A percentile compares a stretch with the other conserved stretches of the same genome.
Evolutionary conservation across 1,139 yeast species (phyloP).

Genomic region (Kodamaea alishanica): DNA sequence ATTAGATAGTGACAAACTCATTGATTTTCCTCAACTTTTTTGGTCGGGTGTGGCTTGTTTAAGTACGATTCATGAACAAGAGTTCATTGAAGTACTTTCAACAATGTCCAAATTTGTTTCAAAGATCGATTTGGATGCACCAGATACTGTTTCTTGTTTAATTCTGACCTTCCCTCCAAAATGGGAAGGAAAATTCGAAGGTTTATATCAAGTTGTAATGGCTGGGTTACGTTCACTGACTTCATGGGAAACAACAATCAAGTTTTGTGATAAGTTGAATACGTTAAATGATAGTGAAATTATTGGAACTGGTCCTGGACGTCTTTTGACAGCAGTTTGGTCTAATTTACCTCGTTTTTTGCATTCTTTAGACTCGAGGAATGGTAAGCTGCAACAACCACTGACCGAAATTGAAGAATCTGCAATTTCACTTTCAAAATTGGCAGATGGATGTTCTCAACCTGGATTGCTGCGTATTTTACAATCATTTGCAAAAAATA

Average conservation of each 20-base stretch:
- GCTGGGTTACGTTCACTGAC: slow-evolving; percentile 79
- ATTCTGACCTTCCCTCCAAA: slow-evolving; percentile 87
- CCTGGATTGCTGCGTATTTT: slow-evolving; percentile 68
- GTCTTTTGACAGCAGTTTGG: slow-evolving; percentile 68
- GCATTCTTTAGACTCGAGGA: slow-evolving; percentile 62
- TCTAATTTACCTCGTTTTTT: slow-evolving; percentile 82
- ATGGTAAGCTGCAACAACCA: too few relatives aligned
- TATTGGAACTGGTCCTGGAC: slow-evolving; percentile 66
- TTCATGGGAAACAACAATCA: slow-evolving; percentile 75
- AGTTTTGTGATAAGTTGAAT: slow-evolving; percentile 69
- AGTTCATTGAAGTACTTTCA: slow-evolving; percentile 81
- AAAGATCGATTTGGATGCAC: slow-evolving; percentile 81
- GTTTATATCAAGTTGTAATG: slow-evolving; percentile 73
- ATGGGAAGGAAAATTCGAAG: slow-evolving; percentile 94
- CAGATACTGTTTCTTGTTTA: slow-evolving; percentile 79
- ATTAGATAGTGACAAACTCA: slow-evolving; percentile 69
- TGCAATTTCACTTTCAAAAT: slow-evolving; percentile 52
- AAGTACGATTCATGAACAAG: slow-evolving; percentile 88
- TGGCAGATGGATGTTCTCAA: slow-evolving; percentile 60
- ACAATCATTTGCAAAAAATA: slow-evolving; percentile 68
- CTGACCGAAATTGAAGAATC: slow-evolving; percentile 55
- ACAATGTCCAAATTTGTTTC: slow-evolving; percentile 78
- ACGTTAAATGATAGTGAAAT: slow-evolving; percentile 68
- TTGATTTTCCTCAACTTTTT: slow-evolving; percentile 87
- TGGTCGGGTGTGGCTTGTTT: slow-evolving; percentile 96